A percentile compares a stretch with the other conserved stretches of the same genome.
Conservation (phyloP, 768 basidiomycete species). For the Kwoniella newhampshirensis region DNA sequence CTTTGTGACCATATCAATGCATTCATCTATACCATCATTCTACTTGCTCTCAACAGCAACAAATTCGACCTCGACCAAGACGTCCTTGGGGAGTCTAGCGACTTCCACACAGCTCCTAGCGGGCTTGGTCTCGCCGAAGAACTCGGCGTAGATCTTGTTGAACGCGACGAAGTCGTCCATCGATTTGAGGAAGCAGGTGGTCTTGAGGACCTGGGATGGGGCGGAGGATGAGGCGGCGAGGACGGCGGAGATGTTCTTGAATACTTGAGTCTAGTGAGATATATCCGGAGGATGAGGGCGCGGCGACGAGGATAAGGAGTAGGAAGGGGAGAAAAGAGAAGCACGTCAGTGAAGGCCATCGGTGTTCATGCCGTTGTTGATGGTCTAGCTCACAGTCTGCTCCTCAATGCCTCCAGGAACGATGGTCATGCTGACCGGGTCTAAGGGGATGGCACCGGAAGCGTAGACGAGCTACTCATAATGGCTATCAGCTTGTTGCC, state of each 20-base stretch:
- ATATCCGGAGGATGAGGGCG: neutral
- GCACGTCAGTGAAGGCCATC: neutral
- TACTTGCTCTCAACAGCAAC: conserved; percentile 44
- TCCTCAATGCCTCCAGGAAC: conserved; percentile 72
- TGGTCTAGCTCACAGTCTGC: conserved; percentile 60
- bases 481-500: neutral
- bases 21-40: neutral
- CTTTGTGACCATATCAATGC: neutral
- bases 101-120: conserved; percentile 86
- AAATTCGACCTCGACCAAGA: conserved; percentile 82
- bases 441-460: conserved; percentile 83
- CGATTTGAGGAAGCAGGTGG: conserved; percentile 87
- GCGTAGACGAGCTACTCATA: conserved; percentile 65
- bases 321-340: neutral
- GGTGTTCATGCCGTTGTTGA: neutral
- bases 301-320: neutral
- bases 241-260: conserved; percentile 81
- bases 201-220: conserved; percentile 80
- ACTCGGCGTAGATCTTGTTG: conserved; percentile 75
- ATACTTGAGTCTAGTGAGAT: conserved; percentile 62
- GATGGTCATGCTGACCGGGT: conserved; percentile 69
- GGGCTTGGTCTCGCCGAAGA: conserved; percentile 89
- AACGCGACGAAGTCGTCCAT: conserved; percentile 87
- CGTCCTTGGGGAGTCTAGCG: conserved; percentile 81
- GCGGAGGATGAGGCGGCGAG: conserved; percentile 78